Evolutionary conservation across 208 protist species (phyloP), one percentile per base, ranked within the genome.

Genomic region (Crithidia brevicula): DNA sequence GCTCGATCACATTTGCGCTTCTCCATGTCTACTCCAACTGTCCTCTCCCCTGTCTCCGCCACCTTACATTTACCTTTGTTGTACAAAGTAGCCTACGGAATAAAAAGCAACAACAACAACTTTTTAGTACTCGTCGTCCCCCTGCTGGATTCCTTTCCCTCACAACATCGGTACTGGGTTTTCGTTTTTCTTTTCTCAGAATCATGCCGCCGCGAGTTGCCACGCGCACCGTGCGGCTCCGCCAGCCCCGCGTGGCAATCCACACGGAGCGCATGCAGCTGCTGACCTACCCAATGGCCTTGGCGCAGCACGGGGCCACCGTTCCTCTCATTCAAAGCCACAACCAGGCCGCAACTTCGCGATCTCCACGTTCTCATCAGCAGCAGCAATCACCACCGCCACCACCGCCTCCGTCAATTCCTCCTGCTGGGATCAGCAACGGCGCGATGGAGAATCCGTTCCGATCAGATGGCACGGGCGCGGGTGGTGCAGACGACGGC

Each of bases 221-320:
- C 18, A 71, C 65, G 18, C 65, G 65, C 54, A 59, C 46, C 13
- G 73, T 52, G 45, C 46, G 59, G 9, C 60, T 70, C n/a, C 68
- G 51, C 10, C 68, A 40, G 42, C 22, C 68, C 22, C 57, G 45
- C 6, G n/a, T 34, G 13, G 20, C 31, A 1, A 46, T 38, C 11
- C 22, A 72, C 20, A 28, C 18, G 16, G 73, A 75, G 22, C 74
- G 73, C 28, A 34, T 88, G 54, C 74, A 61, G 28, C 70, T 94
- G 16, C 77, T 94, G 31, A 91, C 79, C 45, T 94, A 94, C 62
- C 77, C 76, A 10, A 89, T 90, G 85, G 88, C 88, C 0, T 69
- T 94, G 31, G 76, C 85, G 11, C 79, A 91, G 70, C 85, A 79
- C 6, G 53, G 70, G 18, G 81, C 85, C 28, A 85, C 78, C 2